These are phyloP conservation scores for Sesbania bispinosa DNA, from an alignment of 306 rosid species.

Conservation along the genomic window DNA sequence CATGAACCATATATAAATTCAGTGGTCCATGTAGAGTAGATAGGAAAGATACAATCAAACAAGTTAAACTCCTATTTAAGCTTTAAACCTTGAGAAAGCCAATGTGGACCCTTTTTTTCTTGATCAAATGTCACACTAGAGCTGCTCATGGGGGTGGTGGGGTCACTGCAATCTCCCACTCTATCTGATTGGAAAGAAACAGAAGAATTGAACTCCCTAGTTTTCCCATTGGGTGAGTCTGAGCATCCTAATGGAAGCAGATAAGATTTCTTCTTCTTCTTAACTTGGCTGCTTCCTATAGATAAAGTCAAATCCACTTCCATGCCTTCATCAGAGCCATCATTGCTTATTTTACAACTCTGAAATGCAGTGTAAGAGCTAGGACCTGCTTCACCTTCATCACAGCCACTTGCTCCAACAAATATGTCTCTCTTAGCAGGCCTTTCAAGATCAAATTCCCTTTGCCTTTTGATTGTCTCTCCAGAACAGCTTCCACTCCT, in stretches of 20 bases:
- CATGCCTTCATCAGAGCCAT: conserved; percentile 51
- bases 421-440: conserved; percentile 57
- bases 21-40: conserved; percentile 41
- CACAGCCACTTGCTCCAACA: conserved; percentile 27
- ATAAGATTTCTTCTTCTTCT: conserved; percentile 45
- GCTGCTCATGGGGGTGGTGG: conserved; percentile 85
- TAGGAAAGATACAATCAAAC: conserved; percentile 15
- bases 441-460: conserved; percentile 77
- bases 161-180: conserved; percentile 71
- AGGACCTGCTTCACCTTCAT: conserved; percentile 48
- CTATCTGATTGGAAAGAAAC: conserved; percentile 71
- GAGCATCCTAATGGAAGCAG: conserved; percentile 26
- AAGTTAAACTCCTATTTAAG: conserved; percentile 50
- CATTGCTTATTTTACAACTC: conserved; percentile 35
- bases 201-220: conserved; percentile 45
- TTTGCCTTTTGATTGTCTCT: conserved; percentile 47
- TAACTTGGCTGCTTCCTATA: conserved; percentile 54
- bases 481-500: conserved; percentile 79
- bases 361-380: conserved; percentile 36
- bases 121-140: conserved; percentile 81
- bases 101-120: conserved; percentile 72
- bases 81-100: conserved; percentile 86
- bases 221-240: conserved; percentile 30
- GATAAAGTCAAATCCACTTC: conserved; percentile 81
- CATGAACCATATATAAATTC: conserved; percentile 46